Conservation (phyloP, 768 basidiomycete species). For the Termitomyces sp. region DNA sequence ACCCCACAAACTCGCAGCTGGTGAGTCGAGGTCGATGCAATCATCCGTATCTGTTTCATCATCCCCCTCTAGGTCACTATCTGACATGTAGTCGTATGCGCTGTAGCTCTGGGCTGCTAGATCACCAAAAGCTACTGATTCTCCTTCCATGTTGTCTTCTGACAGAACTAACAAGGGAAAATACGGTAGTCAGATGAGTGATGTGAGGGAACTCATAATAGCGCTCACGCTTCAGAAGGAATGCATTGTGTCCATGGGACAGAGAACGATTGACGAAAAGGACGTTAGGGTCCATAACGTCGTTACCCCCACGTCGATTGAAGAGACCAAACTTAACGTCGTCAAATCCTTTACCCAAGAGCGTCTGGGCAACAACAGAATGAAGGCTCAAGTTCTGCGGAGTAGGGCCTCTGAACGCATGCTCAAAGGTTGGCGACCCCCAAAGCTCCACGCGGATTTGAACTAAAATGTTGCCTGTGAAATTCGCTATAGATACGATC, state of each 20-base stretch:
- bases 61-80: slow-evolving; percentile 17
- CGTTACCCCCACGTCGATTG: slow-evolving; percentile 7
- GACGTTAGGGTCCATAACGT: slow-evolving; percentile 8
- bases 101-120: not conserved
- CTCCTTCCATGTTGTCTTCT: not conserved
- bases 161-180: slow-evolving; percentile 7
- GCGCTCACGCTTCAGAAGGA: slow-evolving; percentile 14
- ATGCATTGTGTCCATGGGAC: slow-evolving; percentile 13
- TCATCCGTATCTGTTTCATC: not conserved
- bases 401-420: not conserved
- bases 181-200: not conserved
- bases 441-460: not conserved
- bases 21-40: not conserved
- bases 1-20: not conserved
- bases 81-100: slow-evolving; percentile 15
- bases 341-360: slow-evolving; percentile 11
- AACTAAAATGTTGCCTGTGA: not conserved
- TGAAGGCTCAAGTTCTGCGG: slow-evolving; percentile 3
- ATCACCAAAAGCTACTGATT: slow-evolving; percentile 6
- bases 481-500: not conserved
- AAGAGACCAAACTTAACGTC: slow-evolving; percentile 21
- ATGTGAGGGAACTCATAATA: not conserved
- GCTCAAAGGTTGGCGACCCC: not conserved
- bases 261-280: slow-evolving; percentile 15
- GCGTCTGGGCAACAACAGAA: slow-evolving; percentile 8